Conservation (phyloP, 2,329 filamentous ascomycete genomes). For the Diaporthe sp. region DNA sequence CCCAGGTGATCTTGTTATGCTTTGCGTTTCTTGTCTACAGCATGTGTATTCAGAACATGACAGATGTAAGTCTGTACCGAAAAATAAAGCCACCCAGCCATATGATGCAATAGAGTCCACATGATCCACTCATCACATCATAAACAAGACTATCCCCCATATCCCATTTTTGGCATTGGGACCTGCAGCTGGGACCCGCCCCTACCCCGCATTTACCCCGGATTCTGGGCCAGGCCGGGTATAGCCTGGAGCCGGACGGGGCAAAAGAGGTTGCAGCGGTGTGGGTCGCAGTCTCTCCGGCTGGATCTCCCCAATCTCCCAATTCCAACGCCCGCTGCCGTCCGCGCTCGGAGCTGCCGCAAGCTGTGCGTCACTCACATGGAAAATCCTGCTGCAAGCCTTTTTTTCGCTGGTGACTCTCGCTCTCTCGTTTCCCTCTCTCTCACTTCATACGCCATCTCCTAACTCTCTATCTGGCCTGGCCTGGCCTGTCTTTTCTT, state of each 20-base stretch:
- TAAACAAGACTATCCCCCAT: not conserved
- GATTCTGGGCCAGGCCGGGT: slow-evolving; percentile 12
- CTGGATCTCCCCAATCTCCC: not conserved
- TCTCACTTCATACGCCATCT: not conserved
- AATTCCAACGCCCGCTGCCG: not conserved
- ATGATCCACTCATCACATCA: not conserved
- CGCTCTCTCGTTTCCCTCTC: not conserved
- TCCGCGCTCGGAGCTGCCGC: slow-evolving; percentile 16
- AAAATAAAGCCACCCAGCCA: too few species aligned
- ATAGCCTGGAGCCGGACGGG: not conserved
- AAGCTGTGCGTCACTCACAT: slow-evolving; percentile 27
- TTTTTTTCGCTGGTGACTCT: not conserved
- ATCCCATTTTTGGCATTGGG: not conserved
- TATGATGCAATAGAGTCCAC: too few species aligned
- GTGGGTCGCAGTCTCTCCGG: slow-evolving; percentile 14
- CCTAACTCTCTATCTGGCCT: not conserved
- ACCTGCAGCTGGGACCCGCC: slow-evolving; percentile 12
- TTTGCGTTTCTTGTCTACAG: too few species aligned
- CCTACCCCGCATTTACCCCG: slow-evolving; percentile 27
- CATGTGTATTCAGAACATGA: too few species aligned
- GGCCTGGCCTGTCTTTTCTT: not conserved
- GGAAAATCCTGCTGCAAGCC: slow-evolving; percentile 34
- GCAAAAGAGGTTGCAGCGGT: slow-evolving; percentile 2
- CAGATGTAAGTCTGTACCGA: too few species aligned
- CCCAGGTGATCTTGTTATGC: too few species aligned